Percentiles rank a stretch among this genome's conserved stretches.
These are phyloP conservation scores for Talaromyces atroroseus DNA, from an alignment of 2,329 filamentous ascomycete genomes.

Conservation along the genomic window DNA sequence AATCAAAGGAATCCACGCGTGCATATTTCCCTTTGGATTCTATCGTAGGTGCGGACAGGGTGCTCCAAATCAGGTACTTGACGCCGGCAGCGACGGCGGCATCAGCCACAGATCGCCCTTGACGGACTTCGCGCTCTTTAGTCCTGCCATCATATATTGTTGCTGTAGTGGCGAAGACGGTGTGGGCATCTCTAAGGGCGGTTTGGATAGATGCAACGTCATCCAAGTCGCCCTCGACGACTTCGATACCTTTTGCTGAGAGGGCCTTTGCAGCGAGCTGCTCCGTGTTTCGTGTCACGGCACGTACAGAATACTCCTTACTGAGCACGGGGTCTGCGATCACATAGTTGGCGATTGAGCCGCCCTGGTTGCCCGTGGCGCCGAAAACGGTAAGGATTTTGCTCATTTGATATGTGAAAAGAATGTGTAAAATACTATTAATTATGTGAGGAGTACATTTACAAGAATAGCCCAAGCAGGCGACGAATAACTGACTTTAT, in stretches of 20 bases:
- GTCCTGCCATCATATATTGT: constrained; percentile 21
- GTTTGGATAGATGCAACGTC: constrained; percentile 41
- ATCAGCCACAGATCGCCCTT: constrained; percentile 25
- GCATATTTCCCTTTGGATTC: constrained; percentile 30
- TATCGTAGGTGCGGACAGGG: constrained; percentile 17
- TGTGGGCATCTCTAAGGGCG: constrained; percentile 43
- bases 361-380: constrained; percentile 57
- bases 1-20: constrained; percentile 49
- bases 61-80: constrained; percentile 29
- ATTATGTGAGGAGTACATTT: no score
- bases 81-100: constrained; percentile 23
- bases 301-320: constrained; percentile 50
- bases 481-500: no score
- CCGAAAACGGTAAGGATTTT: constrained; percentile 50
- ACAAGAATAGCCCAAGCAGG: no score
- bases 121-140: constrained; percentile 21
- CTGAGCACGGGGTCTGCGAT: constrained; percentile 40
- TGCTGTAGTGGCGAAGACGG: constrained; percentile 51
- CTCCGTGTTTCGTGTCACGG: constrained; percentile 48
- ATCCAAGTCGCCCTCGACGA: constrained; percentile 50
- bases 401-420: constrained; percentile 15
- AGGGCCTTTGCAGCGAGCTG: constrained; percentile 44
- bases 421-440: neutral
- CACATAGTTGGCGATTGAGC: constrained; percentile 47
- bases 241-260: constrained; percentile 43